phyloP scores from a whole-genome alignment of 176 grass and related monocot species.

The Panicum miliaceum region DNA sequence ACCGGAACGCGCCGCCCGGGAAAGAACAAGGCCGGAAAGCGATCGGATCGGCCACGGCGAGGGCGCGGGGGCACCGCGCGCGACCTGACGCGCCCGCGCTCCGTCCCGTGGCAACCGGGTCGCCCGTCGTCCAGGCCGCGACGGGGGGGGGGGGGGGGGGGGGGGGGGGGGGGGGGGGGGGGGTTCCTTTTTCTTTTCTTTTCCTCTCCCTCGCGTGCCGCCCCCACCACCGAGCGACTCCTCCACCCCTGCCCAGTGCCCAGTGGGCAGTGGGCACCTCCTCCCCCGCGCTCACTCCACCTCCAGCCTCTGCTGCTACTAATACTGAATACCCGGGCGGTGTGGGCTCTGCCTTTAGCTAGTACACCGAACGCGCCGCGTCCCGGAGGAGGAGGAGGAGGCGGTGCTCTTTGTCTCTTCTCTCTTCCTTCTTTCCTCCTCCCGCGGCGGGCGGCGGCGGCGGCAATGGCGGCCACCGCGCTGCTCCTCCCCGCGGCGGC shows the following conservation, averaged over 20 bases:
- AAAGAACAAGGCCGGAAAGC: conserved; percentile 26
- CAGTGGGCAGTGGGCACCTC: too few species aligned
- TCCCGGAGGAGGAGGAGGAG: background rate
- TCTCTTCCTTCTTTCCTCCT: background rate
- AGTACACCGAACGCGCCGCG: conserved; percentile 39
- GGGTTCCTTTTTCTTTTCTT: background rate
- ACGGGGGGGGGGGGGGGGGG: too few species aligned
- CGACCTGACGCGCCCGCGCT: background rate
- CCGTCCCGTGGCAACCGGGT: conserved; percentile 12
- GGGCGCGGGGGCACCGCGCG: background rate
- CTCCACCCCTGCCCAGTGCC: background rate
- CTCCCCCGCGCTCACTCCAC: conserved; percentile 16
- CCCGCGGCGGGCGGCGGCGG: background rate
- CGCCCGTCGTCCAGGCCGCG: background rate
- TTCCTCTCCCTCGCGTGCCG: background rate
- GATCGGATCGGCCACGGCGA: background rate
- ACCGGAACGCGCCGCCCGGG: background rate
- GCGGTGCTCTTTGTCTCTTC: background rate
- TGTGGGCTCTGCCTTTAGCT: background rate
- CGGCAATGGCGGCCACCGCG: conserved; percentile 35
- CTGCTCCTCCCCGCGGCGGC: background rate
- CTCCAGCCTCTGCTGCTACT: background rate
- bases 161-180: too few species aligned
- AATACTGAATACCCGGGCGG: background rate
- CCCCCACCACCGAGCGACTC: conserved; percentile 25